These are phyloP conservation scores for Dryas integrifolia DNA, from an alignment of 331 rosid species.

Conservation along the genomic window DNA sequence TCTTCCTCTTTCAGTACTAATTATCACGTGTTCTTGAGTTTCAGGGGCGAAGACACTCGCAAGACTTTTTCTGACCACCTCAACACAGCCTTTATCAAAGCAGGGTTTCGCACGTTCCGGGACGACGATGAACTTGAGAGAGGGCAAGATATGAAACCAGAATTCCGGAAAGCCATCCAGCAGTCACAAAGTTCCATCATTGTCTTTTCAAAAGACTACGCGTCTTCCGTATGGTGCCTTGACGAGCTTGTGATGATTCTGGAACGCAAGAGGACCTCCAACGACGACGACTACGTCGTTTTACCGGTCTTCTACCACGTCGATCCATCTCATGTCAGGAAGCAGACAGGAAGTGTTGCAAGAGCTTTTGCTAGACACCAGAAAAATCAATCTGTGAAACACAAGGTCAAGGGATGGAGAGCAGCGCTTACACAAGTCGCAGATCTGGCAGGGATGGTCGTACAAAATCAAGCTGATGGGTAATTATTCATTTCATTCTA, in stretches of 20 bases:
- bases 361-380: conserved; percentile 13
- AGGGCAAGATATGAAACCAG: not conserved
- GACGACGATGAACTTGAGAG: not conserved
- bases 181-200: not conserved
- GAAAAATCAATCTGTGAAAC: not conserved
- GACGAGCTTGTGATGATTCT: conserved; percentile 2
- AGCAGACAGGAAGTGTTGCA: not conserved
- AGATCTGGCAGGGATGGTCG: conserved; percentile 11
- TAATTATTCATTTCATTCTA: not conserved
- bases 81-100: not conserved
- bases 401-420: conserved; percentile 3
- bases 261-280: not conserved
- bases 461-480: conserved; percentile 13
- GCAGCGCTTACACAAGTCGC: conserved; percentile 8
- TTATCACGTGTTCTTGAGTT: conserved; percentile 12
- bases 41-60: conserved; percentile 7
- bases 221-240: not conserved
- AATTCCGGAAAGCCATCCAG: not conserved
- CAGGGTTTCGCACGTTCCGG: not conserved
- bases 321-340: conserved; percentile 19
- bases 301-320: conserved; percentile 17
- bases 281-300: not conserved
- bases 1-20: not conserved
- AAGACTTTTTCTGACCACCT: conserved; percentile 5
- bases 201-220: not conserved